phyloP scores from a whole-genome alignment of 2,329 filamentous ascomycete genomes.

The Cytospora paraplurivora region DNA sequence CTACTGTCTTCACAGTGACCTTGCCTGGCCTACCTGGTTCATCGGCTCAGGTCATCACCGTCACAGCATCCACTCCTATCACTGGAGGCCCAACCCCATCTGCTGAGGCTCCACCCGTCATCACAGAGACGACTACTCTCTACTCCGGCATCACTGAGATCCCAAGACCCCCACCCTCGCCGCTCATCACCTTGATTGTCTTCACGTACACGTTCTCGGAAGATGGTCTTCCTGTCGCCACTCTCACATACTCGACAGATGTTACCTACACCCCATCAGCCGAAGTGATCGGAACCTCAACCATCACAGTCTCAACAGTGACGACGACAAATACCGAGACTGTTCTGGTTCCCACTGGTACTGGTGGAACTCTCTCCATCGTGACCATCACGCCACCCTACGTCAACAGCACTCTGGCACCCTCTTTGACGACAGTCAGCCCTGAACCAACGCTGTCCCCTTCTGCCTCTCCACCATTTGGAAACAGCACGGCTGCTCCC shows the following conservation, averaged over 20 bases:
- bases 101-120: neutral
- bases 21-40: constrained; percentile 22
- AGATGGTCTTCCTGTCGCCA: constrained; percentile 22
- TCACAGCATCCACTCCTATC: constrained; percentile 20
- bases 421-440: constrained; percentile 18
- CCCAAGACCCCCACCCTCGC: constrained; percentile 6
- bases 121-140: constrained; percentile 17
- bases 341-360: constrained; percentile 20
- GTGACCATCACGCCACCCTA: neutral
- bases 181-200: constrained; percentile 26
- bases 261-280: constrained; percentile 19
- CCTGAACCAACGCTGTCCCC: neutral
- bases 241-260: constrained; percentile 23
- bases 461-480: constrained; percentile 3
- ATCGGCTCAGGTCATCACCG: constrained; percentile 19
- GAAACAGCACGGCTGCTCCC: constrained; percentile 2
- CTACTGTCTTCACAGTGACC: constrained; percentile 22
- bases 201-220: constrained; percentile 33
- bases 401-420: constrained; percentile 14
- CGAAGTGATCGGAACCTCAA: constrained; percentile 16
- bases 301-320: constrained; percentile 24
- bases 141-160: constrained; percentile 26
- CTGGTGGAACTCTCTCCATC: neutral
- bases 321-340: constrained; percentile 26
- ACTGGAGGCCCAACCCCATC: constrained; percentile 17